Conservation (phyloP, 192 early-diverging fungal species). For the Podila epigama region DNA sequence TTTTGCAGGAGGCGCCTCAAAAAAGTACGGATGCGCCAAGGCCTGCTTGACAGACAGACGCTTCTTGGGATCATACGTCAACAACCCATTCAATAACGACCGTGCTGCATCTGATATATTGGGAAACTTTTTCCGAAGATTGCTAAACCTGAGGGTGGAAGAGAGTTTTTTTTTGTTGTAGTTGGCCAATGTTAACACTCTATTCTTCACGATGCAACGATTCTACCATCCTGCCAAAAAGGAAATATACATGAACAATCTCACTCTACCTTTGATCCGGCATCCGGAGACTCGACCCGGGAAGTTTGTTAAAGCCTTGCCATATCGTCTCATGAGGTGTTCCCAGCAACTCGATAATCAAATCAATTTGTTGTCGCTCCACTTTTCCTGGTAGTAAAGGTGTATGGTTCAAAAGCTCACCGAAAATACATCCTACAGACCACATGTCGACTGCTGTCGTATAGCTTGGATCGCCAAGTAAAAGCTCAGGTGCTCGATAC, state of each 20-base stretch:
- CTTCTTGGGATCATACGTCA: constrained; percentile 78
- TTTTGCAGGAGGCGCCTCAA: constrained; percentile 68
- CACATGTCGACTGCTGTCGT: constrained; percentile 93
- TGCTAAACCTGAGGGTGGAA: constrained; percentile 68
- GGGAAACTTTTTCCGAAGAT: constrained; percentile 62
- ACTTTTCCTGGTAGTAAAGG: constrained; percentile 87
- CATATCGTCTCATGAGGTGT: constrained; percentile 78
- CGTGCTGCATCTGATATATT: constrained; percentile 59
- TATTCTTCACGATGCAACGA: neutral
- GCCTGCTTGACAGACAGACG: constrained; percentile 73
- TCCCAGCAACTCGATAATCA: constrained; percentile 80
- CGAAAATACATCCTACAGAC: constrained; percentile 94
- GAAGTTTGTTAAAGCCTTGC: constrained; percentile 77
- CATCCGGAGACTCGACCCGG: constrained; percentile 67
- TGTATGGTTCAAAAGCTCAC: constrained; percentile 74
- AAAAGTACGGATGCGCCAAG: constrained; percentile 77
- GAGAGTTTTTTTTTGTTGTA: too few species aligned
- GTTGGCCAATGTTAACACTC: too few species aligned
- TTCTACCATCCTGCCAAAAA: neutral
- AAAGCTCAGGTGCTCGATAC: constrained; percentile 96
- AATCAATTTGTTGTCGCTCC: constrained; percentile 75
- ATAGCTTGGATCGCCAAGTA: constrained; percentile 84
- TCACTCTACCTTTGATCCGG: constrained; percentile 58
- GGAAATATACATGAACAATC: neutral
- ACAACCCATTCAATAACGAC: constrained; percentile 67